phyloP scores from a whole-genome alignment of 2,329 filamentous ascomycete genomes.

The Cladosporium sp. region DNA sequence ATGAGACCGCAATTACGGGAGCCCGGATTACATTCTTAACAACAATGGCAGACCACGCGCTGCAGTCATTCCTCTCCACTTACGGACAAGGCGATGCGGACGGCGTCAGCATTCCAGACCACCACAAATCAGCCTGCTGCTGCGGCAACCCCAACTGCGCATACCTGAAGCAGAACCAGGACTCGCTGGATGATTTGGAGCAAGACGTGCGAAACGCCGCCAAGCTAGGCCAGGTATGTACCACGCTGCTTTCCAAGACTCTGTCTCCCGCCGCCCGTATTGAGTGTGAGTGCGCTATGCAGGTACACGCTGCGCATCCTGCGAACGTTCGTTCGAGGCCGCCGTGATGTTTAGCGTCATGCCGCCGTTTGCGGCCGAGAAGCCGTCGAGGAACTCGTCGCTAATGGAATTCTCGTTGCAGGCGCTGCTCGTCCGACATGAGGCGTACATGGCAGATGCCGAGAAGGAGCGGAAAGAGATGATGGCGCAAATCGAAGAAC shows the following conservation, averaged over 20 bases:
- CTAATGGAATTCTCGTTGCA: conserved; percentile 71
- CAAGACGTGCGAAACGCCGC: conserved; percentile 85
- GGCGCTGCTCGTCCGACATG: conserved; percentile 88
- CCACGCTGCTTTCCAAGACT: conserved; percentile 1
- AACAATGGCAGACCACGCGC: conserved; percentile 18
- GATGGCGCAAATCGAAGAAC: conserved; percentile 67
- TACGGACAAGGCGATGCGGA: conserved; percentile 18
- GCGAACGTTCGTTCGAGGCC: conserved; percentile 18
- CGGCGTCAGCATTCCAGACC: conserved; percentile 6
- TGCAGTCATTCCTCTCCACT: conserved; percentile 21
- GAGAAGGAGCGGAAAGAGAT: conserved; percentile 79
- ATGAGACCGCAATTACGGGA: conserved; percentile 19
- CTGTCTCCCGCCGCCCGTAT: conserved; percentile 5
- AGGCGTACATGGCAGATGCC: conserved; percentile 89
- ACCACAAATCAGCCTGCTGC: conserved; percentile 61
- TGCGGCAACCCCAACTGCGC: conserved; percentile 80
- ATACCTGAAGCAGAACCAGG: conserved; percentile 77
- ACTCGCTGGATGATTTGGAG: conserved; percentile 76
- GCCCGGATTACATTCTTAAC: conserved; percentile 15
- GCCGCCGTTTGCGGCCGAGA: conserved; percentile 21
- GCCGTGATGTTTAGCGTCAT: conserved; percentile 18
- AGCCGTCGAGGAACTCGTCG: conserved; percentile 43
- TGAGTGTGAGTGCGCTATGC: conserved; percentile 18
- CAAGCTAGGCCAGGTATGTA: conserved; percentile 84
- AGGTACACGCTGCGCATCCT: conserved; percentile 12